Percentiles rank a stretch among this genome's conserved stretches.
These are phyloP conservation scores for Ustilago xerochloae DNA, from an alignment of 1,284 basidiomycete genomes.

Conservation along the genomic window DNA sequence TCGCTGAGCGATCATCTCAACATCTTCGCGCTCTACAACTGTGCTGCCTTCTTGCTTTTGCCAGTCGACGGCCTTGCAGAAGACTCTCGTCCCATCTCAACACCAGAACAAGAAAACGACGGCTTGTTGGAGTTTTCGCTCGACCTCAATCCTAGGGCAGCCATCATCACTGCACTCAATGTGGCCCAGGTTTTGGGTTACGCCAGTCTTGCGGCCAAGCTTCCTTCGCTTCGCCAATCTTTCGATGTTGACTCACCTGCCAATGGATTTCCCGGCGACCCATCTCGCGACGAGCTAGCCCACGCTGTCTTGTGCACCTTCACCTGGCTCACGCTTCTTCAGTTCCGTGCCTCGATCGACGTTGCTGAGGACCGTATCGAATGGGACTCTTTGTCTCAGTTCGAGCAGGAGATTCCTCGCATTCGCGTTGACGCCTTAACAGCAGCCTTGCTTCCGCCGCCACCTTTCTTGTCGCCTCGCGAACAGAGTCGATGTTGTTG, in stretches of 20 bases:
- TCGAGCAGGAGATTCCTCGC: slow-evolving; percentile 27
- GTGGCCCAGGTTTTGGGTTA: slow-evolving; percentile 36
- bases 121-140: slow-evolving; percentile 32
- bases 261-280: background rate
- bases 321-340: slow-evolving; percentile 40
- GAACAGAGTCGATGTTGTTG: slow-evolving; percentile 47
- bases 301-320: slow-evolving; percentile 43
- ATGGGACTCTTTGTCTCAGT: slow-evolving; percentile 38
- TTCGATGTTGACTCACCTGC: slow-evolving; percentile 24
- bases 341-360: slow-evolving; percentile 40
- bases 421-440: slow-evolving; percentile 18
- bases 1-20: slow-evolving; percentile 31
- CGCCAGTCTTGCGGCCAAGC: slow-evolving; percentile 19
- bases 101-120: slow-evolving; percentile 34
- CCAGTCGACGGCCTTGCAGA: slow-evolving; percentile 38
- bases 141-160: slow-evolving; percentile 42
- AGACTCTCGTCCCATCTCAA: slow-evolving; percentile 17
- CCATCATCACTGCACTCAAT: slow-evolving; percentile 34
- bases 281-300: slow-evolving; percentile 28
- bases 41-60: slow-evolving; percentile 35
- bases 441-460: slow-evolving; percentile 26
- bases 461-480: slow-evolving; percentile 30
- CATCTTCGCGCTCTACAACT: slow-evolving; percentile 43
- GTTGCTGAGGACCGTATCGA: slow-evolving; percentile 45
- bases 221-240: slow-evolving; percentile 25